Percentiles rank a stretch among this genome's conserved stretches.
phyloP scores from a whole-genome alignment of 352 stramenopile genomes.

The Paralagenidium karlingii region DNA sequence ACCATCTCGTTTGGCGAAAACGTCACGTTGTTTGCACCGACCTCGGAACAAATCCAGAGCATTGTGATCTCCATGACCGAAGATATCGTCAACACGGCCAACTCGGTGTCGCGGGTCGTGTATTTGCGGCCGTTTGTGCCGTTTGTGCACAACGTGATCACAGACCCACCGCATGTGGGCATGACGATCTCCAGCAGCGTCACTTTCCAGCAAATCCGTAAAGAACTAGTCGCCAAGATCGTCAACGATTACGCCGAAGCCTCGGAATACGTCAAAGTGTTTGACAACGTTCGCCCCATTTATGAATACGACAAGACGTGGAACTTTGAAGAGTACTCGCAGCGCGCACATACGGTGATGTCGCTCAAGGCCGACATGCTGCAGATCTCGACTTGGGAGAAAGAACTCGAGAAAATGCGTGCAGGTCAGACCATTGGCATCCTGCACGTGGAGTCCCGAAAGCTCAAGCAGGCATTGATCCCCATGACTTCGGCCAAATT shows the following conservation, averaged over 20 bases:
- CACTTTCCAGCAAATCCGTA: conserved; percentile 64
- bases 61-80: conserved; percentile 83
- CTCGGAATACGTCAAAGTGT: conserved; percentile 85
- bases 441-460: conserved; percentile 86
- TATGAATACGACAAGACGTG: conserved; percentile 87
- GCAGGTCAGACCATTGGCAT: conserved; percentile 86
- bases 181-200: conserved; percentile 54
- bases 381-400: conserved; percentile 86
- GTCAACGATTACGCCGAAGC: conserved; percentile 77
- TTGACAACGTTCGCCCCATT: conserved; percentile 86
- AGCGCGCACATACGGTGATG: conserved; percentile 70
- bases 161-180: conserved; percentile 63
- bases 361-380: conserved; percentile 85
- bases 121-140: conserved; percentile 81
- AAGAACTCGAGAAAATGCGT: conserved; percentile 91
- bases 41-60: conserved; percentile 79
- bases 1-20: conserved; percentile 83
- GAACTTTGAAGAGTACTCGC: conserved; percentile 82
- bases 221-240: conserved; percentile 76
- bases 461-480: conserved; percentile 89
- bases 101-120: conserved; percentile 81
- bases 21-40: conserved; percentile 77
- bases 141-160: conserved; percentile 50
- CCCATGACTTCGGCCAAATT: conserved; percentile 87
- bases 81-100: conserved; percentile 82